Percentiles rank a stretch among this genome's conserved stretches.
Evolutionary conservation across 768 basidiomycete species (phyloP).

Genomic region (Auriculariales sp.): DNA sequence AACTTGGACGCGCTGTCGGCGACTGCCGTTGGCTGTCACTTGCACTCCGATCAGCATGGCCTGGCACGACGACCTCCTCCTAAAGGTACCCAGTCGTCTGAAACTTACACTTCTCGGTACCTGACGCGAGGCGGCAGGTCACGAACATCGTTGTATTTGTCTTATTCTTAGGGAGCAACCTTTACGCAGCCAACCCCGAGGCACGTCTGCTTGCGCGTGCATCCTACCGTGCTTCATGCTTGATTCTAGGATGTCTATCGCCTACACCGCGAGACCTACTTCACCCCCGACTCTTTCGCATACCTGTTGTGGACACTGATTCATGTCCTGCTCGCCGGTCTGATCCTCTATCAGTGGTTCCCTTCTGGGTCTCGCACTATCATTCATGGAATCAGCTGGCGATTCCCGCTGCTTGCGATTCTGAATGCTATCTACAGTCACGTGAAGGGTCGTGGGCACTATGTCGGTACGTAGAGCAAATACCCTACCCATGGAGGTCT

Average conservation of each 20-base stretch:
- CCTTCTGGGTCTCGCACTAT: constrained; percentile 59
- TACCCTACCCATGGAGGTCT: no score
- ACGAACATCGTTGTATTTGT: constrained; percentile 74
- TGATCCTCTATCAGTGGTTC: constrained; percentile 83
- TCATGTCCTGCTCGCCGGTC: constrained; percentile 82
- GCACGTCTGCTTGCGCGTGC: no score
- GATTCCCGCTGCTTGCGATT: constrained; percentile 75
- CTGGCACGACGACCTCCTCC: no score
- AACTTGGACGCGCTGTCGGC: no score
- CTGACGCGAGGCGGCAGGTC: no score
- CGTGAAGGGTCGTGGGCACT: constrained; percentile 65
- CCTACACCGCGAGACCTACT: constrained; percentile 70
- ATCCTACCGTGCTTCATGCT: no score
- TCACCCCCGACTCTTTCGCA: constrained; percentile 89
- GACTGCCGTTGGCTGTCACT: no score
- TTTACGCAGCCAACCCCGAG: constrained; percentile 71
- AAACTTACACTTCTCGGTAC: no score
- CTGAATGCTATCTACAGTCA: constrained; percentile 84
- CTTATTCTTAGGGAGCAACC: constrained; percentile 75
- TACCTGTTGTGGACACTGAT: constrained; percentile 78
- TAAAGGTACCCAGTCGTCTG: no score
- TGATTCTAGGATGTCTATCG: constrained; percentile 58
- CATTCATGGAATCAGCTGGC: constrained; percentile 81
- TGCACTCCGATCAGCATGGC: no score
- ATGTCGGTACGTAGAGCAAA: no score